phyloP scores from a whole-genome alignment of 1,139 yeast species.

The Nakaseomyces uthaithaninus region DNA sequence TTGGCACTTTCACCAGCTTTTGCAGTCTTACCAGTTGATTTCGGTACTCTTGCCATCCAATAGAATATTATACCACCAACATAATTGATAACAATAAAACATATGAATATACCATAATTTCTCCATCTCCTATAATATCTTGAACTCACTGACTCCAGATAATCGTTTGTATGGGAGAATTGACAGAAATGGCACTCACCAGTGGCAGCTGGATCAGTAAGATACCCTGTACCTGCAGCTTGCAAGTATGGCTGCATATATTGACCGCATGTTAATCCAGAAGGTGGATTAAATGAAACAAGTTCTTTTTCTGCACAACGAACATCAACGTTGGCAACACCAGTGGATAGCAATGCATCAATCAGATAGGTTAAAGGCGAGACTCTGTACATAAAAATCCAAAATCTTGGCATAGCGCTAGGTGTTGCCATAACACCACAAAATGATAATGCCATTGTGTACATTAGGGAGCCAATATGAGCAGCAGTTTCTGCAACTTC shows the following conservation, averaged over 20 bases:
- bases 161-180: conserved; percentile 43
- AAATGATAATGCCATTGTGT: conserved; percentile 63
- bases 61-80: conserved; percentile 47
- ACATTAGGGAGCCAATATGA: conserved; percentile 52
- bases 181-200: conserved; percentile 47
- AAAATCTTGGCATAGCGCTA: conserved; percentile 46
- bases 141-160: conserved; percentile 39
- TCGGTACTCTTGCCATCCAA: conserved; percentile 76
- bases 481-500: conserved; percentile 71
- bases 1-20: background rate
- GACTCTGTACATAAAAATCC: conserved; percentile 57
- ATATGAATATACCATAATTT: conserved; percentile 51
- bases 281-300: conserved; percentile 41
- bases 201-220: conserved; percentile 39
- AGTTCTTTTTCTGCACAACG: conserved; percentile 43
- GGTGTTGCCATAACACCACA: conserved; percentile 75
- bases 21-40: conserved; percentile 10
- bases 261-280: conserved; percentile 44
- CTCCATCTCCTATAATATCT: conserved; percentile 52
- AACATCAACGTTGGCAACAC: conserved; percentile 45
- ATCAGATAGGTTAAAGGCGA: conserved; percentile 59
- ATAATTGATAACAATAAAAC: conserved; percentile 42
- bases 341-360: conserved; percentile 44
- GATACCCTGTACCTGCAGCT: conserved; percentile 48
- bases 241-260: conserved; percentile 42